Percentiles rank a stretch among this genome's conserved stretches.
Conservation (phyloP, 306 rosid genomes). For the Macrotyloma uniflorum region DNA sequence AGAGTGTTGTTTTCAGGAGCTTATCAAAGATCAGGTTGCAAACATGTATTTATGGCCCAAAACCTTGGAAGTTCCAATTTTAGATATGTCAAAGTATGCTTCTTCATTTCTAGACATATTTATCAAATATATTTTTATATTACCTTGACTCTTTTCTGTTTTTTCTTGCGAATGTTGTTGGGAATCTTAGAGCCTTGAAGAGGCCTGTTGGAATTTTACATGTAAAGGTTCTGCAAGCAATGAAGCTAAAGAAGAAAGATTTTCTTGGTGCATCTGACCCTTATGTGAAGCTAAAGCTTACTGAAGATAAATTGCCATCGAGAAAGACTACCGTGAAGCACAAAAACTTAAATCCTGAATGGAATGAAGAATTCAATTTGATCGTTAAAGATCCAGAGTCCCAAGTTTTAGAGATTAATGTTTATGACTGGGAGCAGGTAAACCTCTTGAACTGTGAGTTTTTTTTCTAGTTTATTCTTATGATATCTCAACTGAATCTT, state of each 20-base stretch:
- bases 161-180: constrained; percentile 40
- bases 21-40: constrained; percentile 86
- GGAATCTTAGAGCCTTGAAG: constrained; percentile 63
- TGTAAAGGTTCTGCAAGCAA: constrained; percentile 80
- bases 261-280: constrained; percentile 91
- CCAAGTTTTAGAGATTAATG: constrained; percentile 66
- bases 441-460: constrained; percentile 9
- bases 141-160: constrained; percentile 25
- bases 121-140: constrained; percentile 4
- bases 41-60: constrained; percentile 95
- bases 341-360: constrained; percentile 92
- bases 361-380: constrained; percentile 87
- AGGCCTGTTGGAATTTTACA: constrained; percentile 86
- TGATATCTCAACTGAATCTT: constrained; percentile 32
- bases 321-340: constrained; percentile 87
- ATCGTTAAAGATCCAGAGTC: constrained; percentile 75
- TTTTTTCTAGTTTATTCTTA: constrained; percentile 16
- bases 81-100: constrained; percentile 78
- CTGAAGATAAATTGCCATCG: constrained; percentile 72
- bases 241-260: constrained; percentile 80
- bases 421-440: constrained; percentile 95
- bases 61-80: constrained; percentile 72
- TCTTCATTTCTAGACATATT: constrained; percentile 24
- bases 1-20: constrained; percentile 59
- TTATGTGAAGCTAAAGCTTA: constrained; percentile 80